A percentile compares a stretch with the other conserved stretches of the same genome.
Evolutionary conservation across 2,329 filamentous ascomycete species (phyloP).

Genomic region (Neoarthrinium moseri): DNA sequence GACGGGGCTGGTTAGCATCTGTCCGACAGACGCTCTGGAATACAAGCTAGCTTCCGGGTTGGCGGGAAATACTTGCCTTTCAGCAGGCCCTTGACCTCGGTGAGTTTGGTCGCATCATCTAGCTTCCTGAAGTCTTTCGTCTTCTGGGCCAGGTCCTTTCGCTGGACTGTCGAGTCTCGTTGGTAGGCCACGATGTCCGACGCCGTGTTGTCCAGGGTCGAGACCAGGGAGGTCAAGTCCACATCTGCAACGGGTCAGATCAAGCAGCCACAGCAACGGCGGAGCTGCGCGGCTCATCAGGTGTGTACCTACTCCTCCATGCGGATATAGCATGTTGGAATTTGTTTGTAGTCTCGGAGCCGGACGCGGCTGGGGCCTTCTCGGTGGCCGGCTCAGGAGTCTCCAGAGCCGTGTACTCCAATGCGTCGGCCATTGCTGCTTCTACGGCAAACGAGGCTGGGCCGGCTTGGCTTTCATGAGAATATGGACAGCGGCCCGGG

Average conservation of each 20-base stretch:
- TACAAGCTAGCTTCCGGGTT: not conserved
- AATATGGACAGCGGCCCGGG: not conserved
- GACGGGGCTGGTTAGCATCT: not conserved
- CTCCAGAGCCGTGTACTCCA: conserved; percentile 20
- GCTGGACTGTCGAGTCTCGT: conserved; percentile 89
- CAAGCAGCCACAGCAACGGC: not conserved
- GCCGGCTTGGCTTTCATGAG: conserved; percentile 2
- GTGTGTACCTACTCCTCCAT: conserved; percentile 74
- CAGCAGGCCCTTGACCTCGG: conserved; percentile 83
- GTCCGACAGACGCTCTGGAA: not conserved
- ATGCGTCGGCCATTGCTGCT: conserved; percentile 22
- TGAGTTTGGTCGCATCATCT: conserved; percentile 79
- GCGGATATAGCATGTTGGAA: conserved; percentile 95
- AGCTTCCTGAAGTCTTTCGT: conserved; percentile 97
- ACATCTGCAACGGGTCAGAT: conserved; percentile 59
- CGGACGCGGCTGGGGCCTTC: conserved; percentile 24
- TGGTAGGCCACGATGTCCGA: conserved; percentile 93
- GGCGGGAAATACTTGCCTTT: conserved; percentile 60
- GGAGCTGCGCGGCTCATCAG: conserved; percentile 8
- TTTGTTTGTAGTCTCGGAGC: conserved; percentile 72
- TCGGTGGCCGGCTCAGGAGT: conserved; percentile 19
- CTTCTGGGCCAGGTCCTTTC: conserved; percentile 97
- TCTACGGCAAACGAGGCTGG: conserved; percentile 7
- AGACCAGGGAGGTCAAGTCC: conserved; percentile 79
- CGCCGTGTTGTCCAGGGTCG: conserved; percentile 87